phyloP scores from a whole-genome alignment of 2,329 filamentous ascomycete species.

The Fusarium sp. region DNA sequence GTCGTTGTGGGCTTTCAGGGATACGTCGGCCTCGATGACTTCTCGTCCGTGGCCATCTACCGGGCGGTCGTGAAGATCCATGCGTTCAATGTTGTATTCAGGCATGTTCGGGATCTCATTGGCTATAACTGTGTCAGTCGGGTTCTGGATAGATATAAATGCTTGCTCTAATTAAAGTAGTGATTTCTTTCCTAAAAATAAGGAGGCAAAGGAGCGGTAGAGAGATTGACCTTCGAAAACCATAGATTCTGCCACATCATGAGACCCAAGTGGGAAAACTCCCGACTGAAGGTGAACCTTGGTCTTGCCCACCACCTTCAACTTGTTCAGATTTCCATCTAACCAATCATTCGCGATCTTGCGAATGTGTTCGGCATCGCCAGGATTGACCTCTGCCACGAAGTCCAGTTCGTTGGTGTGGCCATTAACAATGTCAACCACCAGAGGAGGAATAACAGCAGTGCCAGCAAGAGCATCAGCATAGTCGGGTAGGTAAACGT shows the following conservation, averaged over 20 bases:
- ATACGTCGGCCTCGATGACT: conserved; percentile 83
- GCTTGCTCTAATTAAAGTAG: conserved; percentile 49
- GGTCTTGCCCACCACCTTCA: conserved; percentile 80
- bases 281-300: conserved; percentile 81
- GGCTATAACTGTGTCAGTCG: conserved; percentile 60
- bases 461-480: conserved; percentile 80
- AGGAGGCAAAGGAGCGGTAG: conserved; percentile 70
- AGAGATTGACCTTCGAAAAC: conserved; percentile 85
- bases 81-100: conserved; percentile 81
- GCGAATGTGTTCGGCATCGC: conserved; percentile 80
- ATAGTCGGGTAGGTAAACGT: conserved; percentile 86
- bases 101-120: conserved; percentile 81
- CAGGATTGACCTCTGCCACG: conserved; percentile 78
- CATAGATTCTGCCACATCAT: conserved; percentile 78
- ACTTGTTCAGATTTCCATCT: conserved; percentile 76
- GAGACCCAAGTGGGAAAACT: conserved; percentile 80
- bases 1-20: conserved; percentile 76
- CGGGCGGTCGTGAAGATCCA: conserved; percentile 81
- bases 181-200: conserved; percentile 71
- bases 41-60: conserved; percentile 60
- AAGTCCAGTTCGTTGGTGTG: conserved; percentile 83
- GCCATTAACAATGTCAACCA: conserved; percentile 81
- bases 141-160: conserved; percentile 30
- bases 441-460: conserved; percentile 79
- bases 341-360: conserved; percentile 90